Evolutionary conservation across 1,284 basidiomycete genomes (phyloP).

Genomic region (Microbotryum saponariae): DNA sequence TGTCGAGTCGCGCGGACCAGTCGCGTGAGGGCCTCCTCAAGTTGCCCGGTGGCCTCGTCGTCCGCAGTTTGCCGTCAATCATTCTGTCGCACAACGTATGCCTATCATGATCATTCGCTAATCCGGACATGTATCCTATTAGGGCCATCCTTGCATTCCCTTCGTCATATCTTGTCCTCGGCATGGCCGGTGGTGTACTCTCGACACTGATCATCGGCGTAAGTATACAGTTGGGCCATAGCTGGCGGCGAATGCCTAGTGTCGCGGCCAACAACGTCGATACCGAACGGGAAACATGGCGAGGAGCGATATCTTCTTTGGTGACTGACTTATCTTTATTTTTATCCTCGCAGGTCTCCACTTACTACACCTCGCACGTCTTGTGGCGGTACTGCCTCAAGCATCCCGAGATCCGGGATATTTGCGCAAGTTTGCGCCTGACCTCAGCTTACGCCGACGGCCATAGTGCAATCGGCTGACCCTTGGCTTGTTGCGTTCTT

Average conservation of each 20-base stretch:
- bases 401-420: constrained; percentile 48
- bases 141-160: constrained; percentile 50
- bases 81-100: neutral
- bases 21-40: no score
- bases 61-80: neutral
- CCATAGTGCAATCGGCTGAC: constrained; percentile 3
- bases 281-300: no score
- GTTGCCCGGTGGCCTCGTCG: neutral
- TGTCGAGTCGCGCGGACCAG: no score
- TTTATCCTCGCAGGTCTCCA: constrained; percentile 21
- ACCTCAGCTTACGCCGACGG: neutral
- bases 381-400: constrained; percentile 55
- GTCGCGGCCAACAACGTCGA: no score
- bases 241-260: no score
- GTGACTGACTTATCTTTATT: no score
- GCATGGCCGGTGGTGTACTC: constrained; percentile 50
- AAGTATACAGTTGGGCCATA: neutral
- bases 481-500: constrained; percentile 2
- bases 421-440: neutral
- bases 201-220: constrained; percentile 45
- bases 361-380: constrained; percentile 46
- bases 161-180: constrained; percentile 54
- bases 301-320: no score
- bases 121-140: no score
- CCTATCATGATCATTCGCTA: no score